Evolutionary conservation across 495 filamentous ascomycete species (phyloP), one percentile per base, ranked within the genome.

Genomic region (Entonaema liquescens): DNA sequence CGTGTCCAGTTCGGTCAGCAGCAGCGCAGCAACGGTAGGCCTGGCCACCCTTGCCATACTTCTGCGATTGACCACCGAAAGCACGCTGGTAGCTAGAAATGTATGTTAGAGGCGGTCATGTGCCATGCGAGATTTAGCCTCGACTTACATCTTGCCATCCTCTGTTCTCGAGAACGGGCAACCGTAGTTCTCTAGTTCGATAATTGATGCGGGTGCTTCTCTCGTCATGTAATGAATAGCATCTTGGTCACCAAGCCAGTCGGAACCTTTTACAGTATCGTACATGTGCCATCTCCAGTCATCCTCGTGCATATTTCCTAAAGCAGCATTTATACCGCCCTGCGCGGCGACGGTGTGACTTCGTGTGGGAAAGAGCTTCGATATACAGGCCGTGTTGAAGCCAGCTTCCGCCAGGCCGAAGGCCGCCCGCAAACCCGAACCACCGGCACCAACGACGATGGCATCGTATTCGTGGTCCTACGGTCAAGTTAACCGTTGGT

Each of bases 241-340:
- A 82, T 98, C 95, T 84, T 98, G 95, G 83, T 98, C 95, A 79
- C 95, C 95, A 33, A 98, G 88, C 95, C 95, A 98, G 86, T 98
- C 95, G 60, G 92, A 96, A 74, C 95, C 95, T 85, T 98, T 98
- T 68, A 98, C 95, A 52, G 95, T 98, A 82, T 98, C 95, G 86
- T 98, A 98, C 95, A 98, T 98, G 85, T 98, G 95, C 95, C 95
- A 98, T 81, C 95, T 90, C 95, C 95, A 98, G 85, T 98, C 95
- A 80, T 98, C 95, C 82, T 86, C 85, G 83, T 88, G 84, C 85
- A 87, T 87, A 78, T 98, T 98, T 81, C 95, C 95, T 72, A 98
- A 88, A 50, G 95, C 95, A 71, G 95, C 95, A 82, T 97, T 97
- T 84, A 97, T 97, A 73, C 93, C 93, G 71, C 93, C 93, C 78